Evolutionary conservation across 2,329 filamentous ascomycete species (phyloP), one percentile per base, ranked within the genome.

Genomic region (Davidsoniella virescens): DNA sequence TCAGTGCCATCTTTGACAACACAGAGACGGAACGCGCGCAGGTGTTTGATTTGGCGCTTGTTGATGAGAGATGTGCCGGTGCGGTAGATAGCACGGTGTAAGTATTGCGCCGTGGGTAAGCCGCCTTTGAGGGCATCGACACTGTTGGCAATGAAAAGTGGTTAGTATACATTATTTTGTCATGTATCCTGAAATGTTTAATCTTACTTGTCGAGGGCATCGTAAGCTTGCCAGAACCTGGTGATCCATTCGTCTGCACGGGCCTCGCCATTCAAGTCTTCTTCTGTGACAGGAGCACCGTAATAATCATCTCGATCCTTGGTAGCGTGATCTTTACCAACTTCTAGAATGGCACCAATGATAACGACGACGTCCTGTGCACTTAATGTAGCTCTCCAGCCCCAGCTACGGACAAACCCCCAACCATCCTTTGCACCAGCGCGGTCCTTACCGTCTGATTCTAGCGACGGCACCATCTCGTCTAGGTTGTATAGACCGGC

Each of bases 361-460:
- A 96, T 80, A 14, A 94, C 85, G n/a, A 86, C 87, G 0, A 95
- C 87, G 62, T 98, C 92, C 45, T 90, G 84, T 5, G 92, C 92
- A 54, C 85, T 93, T 23, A 96, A 71, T 46, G 90, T 95, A 1
- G 88, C 90, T 62, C 88, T 84, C 88, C 88, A 98, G 9, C 92
- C 92, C 92, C 92, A 98, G 61, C 87, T 94, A 52, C 88, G 77
- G 16, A 96, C 90, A 61, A 96, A 98, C 0, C 92, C 90, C 90
- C 90, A 96, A 9, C 87, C 88, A 62, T 94, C 87, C 60, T 90
- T 90, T 44, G 79, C 77, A 18, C 82, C 80, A 16, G 73, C 80
- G 48, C 78, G 76, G 56, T 82, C 78, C 57, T 75, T 75, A 4
- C 78, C 80, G 56, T 84, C 81, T 4, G 81, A 80, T 53, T 83